A percentile compares a stretch with the other conserved stretches of the same genome.
Conservation (phyloP, 192 early-diverging fungal species). For the Podila minutissima region DNA sequence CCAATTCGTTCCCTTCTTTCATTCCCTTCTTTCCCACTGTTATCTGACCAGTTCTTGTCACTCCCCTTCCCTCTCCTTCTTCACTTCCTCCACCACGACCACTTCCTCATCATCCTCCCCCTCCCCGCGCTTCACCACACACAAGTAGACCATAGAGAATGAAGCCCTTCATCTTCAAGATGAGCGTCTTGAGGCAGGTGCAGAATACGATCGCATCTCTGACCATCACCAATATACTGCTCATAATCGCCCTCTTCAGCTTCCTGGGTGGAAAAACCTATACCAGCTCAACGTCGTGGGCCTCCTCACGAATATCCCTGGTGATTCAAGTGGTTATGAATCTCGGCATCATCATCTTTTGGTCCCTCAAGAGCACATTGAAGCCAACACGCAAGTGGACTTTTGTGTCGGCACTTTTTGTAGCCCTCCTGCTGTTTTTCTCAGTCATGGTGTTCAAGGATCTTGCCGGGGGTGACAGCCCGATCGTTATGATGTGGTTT, state of each 20-base stretch:
- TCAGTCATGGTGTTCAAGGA: not conserved
- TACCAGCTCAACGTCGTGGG: not conserved
- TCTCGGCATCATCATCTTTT: not conserved
- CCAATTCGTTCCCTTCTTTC: too few relatives aligned
- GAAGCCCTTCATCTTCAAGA: not conserved
- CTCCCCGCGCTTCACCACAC: too few relatives aligned
- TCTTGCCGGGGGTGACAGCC: not conserved
- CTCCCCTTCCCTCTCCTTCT: not conserved
- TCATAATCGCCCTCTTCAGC: not conserved
- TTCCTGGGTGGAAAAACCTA: not conserved
- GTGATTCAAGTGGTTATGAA: not conserved
- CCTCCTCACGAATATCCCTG: not conserved
- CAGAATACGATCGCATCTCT: not conserved
- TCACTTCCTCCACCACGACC: not conserved
- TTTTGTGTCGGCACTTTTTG: not conserved
- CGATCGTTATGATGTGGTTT: not conserved
- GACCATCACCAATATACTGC: not conserved
- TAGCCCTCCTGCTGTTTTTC: not conserved
- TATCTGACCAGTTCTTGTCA: too few relatives aligned
- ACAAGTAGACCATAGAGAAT: not conserved
- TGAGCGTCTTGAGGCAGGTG: not conserved
- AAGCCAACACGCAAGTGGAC: not conserved
- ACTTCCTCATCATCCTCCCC: not conserved
- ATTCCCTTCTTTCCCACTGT: too few relatives aligned
- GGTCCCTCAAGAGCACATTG: not conserved